A percentile compares a stretch with the other conserved stretches of the same genome.
phyloP scores from a whole-genome alignment of 2,329 filamentous ascomycete genomes.

The Tolypocladium nubicola region DNA sequence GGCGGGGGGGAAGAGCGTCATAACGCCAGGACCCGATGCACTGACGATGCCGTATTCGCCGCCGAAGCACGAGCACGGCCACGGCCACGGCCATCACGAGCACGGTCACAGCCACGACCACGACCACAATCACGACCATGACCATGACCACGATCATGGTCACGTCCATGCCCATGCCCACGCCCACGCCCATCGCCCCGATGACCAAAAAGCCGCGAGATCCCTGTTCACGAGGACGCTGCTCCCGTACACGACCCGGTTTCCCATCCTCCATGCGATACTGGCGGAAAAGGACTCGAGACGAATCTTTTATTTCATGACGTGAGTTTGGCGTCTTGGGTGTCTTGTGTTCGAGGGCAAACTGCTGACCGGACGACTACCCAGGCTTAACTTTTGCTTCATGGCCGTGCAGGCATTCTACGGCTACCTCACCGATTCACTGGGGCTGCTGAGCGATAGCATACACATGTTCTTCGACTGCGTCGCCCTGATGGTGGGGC shows the following conservation, averaged over 20 bases:
- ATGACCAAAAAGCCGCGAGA: constrained; percentile 32
- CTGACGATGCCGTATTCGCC: constrained; percentile 15
- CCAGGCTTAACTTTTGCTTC: constrained; percentile 82
- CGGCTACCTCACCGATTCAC: constrained; percentile 82
- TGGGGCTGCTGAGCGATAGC: constrained; percentile 92
- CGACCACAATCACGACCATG: constrained; percentile 13
- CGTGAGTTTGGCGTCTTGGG: constrained; percentile 37
- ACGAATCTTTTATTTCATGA: constrained; percentile 95
- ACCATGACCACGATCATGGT: constrained; percentile 4
- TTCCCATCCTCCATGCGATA: constrained; percentile 76
- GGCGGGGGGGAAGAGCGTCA: constrained; percentile 27
- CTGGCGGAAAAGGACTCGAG: constrained; percentile 85
- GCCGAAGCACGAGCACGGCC: constrained; percentile 8
- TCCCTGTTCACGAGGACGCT: constrained; percentile 65
- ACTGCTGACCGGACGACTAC: constrained; percentile 3
- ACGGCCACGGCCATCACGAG: constrained; percentile 13
- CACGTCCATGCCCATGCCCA: constrained; percentile 15
- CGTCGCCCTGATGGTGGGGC: constrained; percentile 77
- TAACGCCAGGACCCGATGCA: constrained; percentile 21
- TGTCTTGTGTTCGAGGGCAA: background rate
- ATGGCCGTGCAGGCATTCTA: constrained; percentile 95
- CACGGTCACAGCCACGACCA: constrained; percentile 17
- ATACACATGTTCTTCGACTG: constrained; percentile 99
- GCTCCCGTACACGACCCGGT: constrained; percentile 56
- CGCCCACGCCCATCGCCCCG: constrained; percentile 19